phyloP scores from a whole-genome alignment of 176 grass and related monocot genomes.

The Phragmites australis region DNA sequence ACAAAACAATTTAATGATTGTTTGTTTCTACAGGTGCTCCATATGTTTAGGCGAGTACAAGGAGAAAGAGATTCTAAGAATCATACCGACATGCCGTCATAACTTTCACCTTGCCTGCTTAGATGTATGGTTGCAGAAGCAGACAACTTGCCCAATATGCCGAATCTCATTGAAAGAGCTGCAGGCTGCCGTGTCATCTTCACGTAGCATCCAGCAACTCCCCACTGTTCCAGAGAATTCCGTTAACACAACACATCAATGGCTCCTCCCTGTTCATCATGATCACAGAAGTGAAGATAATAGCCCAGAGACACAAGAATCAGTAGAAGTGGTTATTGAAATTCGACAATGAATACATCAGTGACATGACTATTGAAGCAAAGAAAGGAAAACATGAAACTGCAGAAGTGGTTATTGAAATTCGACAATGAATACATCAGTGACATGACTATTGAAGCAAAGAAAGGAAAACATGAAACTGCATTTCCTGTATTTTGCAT shows the following conservation, averaged over 20 bases:
- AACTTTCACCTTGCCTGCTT: conserved; percentile 78
- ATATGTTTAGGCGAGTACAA: conserved; percentile 91
- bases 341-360: conserved; percentile 12
- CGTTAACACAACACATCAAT: conserved; percentile 31
- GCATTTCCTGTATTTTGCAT: neutral
- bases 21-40: conserved; percentile 62
- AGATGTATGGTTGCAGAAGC: conserved; percentile 83
- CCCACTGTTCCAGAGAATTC: conserved; percentile 25
- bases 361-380: neutral
- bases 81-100: conserved; percentile 70
- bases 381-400: neutral
- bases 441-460: neutral
- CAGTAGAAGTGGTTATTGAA: conserved; percentile 53
- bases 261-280: conserved; percentile 32
- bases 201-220: conserved; percentile 29
- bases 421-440: conserved; percentile 9
- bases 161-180: conserved; percentile 63
- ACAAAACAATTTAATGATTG: neutral
- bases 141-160: conserved; percentile 80
- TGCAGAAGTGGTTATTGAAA: conserved; percentile 49
- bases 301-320: conserved; percentile 21
- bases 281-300: conserved; percentile 26
- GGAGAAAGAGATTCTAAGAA: conserved; percentile 70
- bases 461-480: neutral
- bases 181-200: conserved; percentile 35